Conservation (phyloP, 352 stramenopile species). For the Globisporangium spiculum region DNA sequence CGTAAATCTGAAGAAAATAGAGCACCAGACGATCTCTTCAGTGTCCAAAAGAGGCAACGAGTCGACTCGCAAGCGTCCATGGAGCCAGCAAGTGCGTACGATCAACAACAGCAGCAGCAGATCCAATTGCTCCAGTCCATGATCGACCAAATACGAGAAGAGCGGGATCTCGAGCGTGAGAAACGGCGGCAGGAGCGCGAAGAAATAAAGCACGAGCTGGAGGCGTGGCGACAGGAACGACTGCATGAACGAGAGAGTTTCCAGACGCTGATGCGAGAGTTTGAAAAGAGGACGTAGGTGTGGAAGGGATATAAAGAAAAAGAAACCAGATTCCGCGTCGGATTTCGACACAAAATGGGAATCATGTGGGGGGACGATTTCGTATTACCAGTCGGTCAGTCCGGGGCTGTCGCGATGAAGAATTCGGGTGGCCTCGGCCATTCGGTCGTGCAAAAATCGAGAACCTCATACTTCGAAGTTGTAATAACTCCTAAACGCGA, state of each 20-base stretch:
- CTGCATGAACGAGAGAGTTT: neutral
- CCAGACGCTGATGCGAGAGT: neutral
- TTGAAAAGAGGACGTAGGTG: neutral
- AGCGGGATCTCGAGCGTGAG: neutral
- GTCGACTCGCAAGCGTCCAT: neutral
- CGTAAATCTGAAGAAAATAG: neutral
- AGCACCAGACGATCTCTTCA: neutral
- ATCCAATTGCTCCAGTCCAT: neutral
- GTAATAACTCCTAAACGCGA: too few relatives aligned
- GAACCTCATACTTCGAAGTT: too few relatives aligned
- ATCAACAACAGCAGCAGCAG: neutral
- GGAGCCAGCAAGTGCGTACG: neutral
- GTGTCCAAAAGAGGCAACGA: neutral
- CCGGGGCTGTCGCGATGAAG: too few relatives aligned
- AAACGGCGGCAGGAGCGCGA: neutral
- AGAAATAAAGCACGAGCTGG: neutral
- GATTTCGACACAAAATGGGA: neutral
- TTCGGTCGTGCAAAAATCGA: too few relatives aligned
- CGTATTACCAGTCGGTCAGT: too few relatives aligned
- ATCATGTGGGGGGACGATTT: neutral
- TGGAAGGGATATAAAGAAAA: neutral
- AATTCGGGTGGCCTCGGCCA: too few relatives aligned
- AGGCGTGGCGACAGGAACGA: neutral
- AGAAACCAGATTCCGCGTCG: neutral
- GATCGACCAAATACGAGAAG: conserved; percentile 4